Conservation (phyloP, 768 basidiomycete genomes). For the Baorangia bicolor region DNA sequence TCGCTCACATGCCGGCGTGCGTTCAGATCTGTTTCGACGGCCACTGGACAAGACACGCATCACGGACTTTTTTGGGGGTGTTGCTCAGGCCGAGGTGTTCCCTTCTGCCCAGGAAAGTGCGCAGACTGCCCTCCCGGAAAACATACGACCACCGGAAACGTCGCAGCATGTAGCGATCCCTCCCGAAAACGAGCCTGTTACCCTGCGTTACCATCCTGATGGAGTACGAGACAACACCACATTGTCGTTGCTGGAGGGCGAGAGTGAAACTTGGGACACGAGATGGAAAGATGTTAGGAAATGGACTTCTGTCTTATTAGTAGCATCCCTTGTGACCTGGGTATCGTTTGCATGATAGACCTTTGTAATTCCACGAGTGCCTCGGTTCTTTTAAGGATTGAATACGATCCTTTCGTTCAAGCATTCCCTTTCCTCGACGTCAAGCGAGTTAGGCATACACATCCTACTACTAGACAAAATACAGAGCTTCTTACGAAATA, state of each 20-base stretch:
- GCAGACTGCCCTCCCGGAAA: neutral
- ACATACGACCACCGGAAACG: neutral
- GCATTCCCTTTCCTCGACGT: neutral
- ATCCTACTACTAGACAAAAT: neutral
- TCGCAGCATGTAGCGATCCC: neutral
- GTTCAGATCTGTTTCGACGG: slow-evolving; percentile 75
- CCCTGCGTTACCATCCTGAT: neutral
- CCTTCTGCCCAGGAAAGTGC: slow-evolving; percentile 7
- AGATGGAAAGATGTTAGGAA: slow-evolving; percentile 28
- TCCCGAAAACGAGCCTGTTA: neutral
- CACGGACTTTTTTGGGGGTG: slow-evolving; percentile 89
- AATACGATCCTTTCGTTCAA: neutral
- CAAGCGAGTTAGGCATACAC: neutral
- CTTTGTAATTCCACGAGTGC: neutral
- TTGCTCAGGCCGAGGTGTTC: slow-evolving; percentile 77
- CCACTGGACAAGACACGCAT: slow-evolving; percentile 61
- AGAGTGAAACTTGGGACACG: slow-evolving; percentile 12
- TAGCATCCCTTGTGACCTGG: slow-evolving; percentile 28
- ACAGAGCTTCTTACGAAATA: neutral
- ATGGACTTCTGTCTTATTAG: slow-evolving; percentile 29
- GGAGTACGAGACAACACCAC: neutral
- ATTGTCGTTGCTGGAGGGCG: neutral
- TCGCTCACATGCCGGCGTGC: slow-evolving; percentile 85
- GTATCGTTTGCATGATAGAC: slow-evolving; percentile 24
- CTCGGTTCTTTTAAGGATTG: neutral